Evolutionary conservation across 1,284 basidiomycete species (phyloP).

Genomic region (Melanopsichium pennsylvanicum): DNA sequence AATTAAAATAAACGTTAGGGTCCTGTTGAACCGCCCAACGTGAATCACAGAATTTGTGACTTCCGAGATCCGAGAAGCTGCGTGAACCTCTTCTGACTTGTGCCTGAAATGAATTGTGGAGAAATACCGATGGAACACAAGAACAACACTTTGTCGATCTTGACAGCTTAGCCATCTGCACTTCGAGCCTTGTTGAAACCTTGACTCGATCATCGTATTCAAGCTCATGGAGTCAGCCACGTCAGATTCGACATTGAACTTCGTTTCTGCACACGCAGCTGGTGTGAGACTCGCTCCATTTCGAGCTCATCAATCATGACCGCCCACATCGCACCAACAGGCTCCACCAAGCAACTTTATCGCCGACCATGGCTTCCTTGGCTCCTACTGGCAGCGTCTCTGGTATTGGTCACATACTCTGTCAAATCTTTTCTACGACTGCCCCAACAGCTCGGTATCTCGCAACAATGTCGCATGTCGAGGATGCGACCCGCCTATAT

Average conservation of each 20-base stretch:
- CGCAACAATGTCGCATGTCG: conserved; percentile 85
- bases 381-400: conserved; percentile 18
- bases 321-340: background rate
- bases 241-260: background rate
- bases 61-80: background rate
- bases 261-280: background rate
- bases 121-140: no score
- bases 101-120: no score
- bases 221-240: conserved; percentile 4
- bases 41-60: no score
- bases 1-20: no score
- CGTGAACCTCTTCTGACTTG: no score
- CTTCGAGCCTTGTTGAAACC: no score
- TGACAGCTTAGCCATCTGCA: background rate
- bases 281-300: background rate
- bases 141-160: background rate
- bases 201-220: no score
- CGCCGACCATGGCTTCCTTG: conserved; percentile 22
- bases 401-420: conserved; percentile 19
- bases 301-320: background rate
- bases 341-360: background rate
- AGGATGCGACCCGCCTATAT: conserved; percentile 92
- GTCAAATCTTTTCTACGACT: conserved; percentile 43
- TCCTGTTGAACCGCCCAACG: no score
- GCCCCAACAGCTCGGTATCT: conserved; percentile 38